A percentile compares a stretch with the other conserved stretches of the same genome.
phyloP scores from a whole-genome alignment of 164 flowering plant genomes.

The grape (Vitis vinifera) region ASM3070453v1 NC_081821.1:5853001-5853500 shows the following conservation, averaged over 20 bases:
- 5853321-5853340: neutral
- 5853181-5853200: too few relatives aligned
- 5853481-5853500: too few relatives aligned
- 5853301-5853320: neutral
- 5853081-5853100: neutral
- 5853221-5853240: too few relatives aligned
- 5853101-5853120: neutral
- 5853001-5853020: too few relatives aligned
- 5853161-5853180: too few relatives aligned
- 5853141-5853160: too few relatives aligned
- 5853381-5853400: constrained; percentile 45
- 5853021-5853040: too few relatives aligned
- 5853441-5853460: too few relatives aligned
- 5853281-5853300: constrained; percentile 43
- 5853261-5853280: constrained; percentile 30
- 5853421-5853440: neutral
- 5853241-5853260: constrained; percentile 29
- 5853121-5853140: too few relatives aligned
- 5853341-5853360: neutral
- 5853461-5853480: too few relatives aligned
- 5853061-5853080: neutral
- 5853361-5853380: constrained; percentile 32
- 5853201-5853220: too few relatives aligned
- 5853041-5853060: too few relatives aligned
- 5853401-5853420: constrained; percentile 44